A percentile compares a stretch with the other conserved stretches of the same genome.
Conservation (phyloP, 1,139 yeast genomes). For the Yamadazyma atlantica region DNA sequence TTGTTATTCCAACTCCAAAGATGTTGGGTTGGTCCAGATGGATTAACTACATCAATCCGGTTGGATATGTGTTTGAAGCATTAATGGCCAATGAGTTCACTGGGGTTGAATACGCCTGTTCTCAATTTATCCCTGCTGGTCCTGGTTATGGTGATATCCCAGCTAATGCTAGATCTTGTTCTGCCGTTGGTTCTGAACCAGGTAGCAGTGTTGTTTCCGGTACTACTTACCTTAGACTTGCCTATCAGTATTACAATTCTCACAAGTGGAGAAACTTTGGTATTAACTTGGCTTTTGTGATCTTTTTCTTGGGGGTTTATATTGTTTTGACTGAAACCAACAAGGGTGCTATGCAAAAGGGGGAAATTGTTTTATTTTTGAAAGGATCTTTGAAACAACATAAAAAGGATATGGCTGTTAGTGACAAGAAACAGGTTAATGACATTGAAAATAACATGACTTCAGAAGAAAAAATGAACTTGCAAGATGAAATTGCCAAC, state of each 20-base stretch:
- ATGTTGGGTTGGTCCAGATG: slow-evolving; percentile 68
- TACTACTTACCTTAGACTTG: slow-evolving; percentile 46
- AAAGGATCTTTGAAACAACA: slow-evolving; percentile 25
- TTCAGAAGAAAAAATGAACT: slow-evolving; percentile 19
- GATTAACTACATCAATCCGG: slow-evolving; percentile 59
- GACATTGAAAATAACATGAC: slow-evolving; percentile 17
- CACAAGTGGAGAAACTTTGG: slow-evolving; percentile 90
- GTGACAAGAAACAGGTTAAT: slow-evolving; percentile 12
- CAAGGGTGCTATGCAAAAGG: slow-evolving; percentile 78
- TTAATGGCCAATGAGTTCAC: slow-evolving; percentile 57
- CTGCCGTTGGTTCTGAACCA: slow-evolving; percentile 60
- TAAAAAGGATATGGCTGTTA: slow-evolving; percentile 16
- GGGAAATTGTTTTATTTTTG: slow-evolving; percentile 75
- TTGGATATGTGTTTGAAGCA: slow-evolving; percentile 56
- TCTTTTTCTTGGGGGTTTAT: slow-evolving; percentile 57
- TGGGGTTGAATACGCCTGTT: slow-evolving; percentile 48
- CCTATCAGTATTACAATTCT: slow-evolving; percentile 49
- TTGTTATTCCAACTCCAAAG: slow-evolving; percentile 53
- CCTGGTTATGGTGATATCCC: slow-evolving; percentile 49
- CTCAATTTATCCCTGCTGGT: slow-evolving; percentile 48
- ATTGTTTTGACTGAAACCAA: slow-evolving; percentile 61
- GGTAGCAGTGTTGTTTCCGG: slow-evolving; percentile 61
- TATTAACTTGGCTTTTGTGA: slow-evolving; percentile 54
- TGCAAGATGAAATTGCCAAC: slow-evolving; percentile 20
- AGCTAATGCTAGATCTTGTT: slow-evolving; percentile 47